Evolutionary conservation across 129 eudicot species (phyloP), one percentile per base, ranked within the genome.

Genomic region (Ambrosia trifida): DNA sequence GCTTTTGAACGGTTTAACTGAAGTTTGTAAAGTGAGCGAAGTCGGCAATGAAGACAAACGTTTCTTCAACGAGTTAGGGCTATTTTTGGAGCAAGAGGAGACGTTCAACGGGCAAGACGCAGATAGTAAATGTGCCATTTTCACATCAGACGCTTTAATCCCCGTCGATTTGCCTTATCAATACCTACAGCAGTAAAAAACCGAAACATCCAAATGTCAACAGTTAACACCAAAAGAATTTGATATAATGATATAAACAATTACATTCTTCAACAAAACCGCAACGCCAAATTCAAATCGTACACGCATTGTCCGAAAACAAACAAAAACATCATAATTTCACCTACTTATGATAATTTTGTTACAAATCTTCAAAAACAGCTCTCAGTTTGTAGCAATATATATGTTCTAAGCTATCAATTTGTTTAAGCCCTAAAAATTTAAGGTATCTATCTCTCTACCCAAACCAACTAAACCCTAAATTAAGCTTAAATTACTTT

Each of bases 41-140:
- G 85, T 50, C 32, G 87, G 76, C 31, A 64, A 70, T 1, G 40
- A 50, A 24, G 65, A 40, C 44, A 73, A 41, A 44, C 64, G 72
- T 56, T 59, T 73, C 70, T 78, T 76, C 36, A 59, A 56, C 0
- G 77, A 73, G 17, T 73, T 78, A 11, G 40, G 68, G 53, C 70
- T 32, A 31, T 36, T 33, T 33, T 83, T 86, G 53, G 77, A 70
- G 68, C 79, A 69, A 11, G 83, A 79, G 28, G 85, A 83, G 33
- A 83, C 41, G 72, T 81, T 78, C 68, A 77, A 60, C 24, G 89
- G 69, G 76, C 94, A 88, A 36, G 94, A 78, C 43, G 90, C 77
- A 13, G 88, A 78, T 59, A 86, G 72, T 30, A 83, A 72, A 84
- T 86, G 89, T 14, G 94, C 94, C 97, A 91, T 91, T 19, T 38